Base-by-base conservation (phyloP, 805 yeast species). In the Hanseniaspora singularis region DNA sequence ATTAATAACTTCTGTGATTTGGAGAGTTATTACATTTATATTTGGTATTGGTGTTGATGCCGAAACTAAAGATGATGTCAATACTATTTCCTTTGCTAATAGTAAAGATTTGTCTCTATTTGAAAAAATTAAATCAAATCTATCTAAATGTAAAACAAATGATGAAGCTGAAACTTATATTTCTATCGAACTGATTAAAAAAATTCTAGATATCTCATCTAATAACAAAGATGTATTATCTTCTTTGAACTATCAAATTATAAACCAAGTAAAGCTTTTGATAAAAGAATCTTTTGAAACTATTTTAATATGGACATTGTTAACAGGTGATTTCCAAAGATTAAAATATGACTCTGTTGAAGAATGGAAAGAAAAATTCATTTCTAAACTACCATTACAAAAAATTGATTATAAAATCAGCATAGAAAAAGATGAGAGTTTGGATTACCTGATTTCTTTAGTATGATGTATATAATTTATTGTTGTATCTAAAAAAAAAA, bases 251-350 rank as follows among this genome's bases (percentile, higher is more conserved):
- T 34, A 34, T 15, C 18, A 28, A 31, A 3, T 38, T 9, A 10
- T 37, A 16, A 28, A 37, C 24, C 37, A 44, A 31, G 22, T 37
- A 3, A 27, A 28, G 18, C 19, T 20, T 10, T 30, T 44, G 12
- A 23, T 44, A 12, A 44, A 37, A 24, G 48, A 44, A 30, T 16
- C 38, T 3, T 37, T 37, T 30, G 48, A 44, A 18, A 19, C 48
- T 30, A 40, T 44, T 16, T 18, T 44, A n/a, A 10, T 36, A 9
- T 44, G 48, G 48, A 22, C 41, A 18, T 23, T 44, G 15, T 18
- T 44, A n/a, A 44, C 48, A 16, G 48, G 48, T 16, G 48, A 44
- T 26, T 44, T 44, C 28, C 32, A 44, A 20, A 44, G 48, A 44
- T 16, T 23, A 3, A 16, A 11, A 0, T 44, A 27, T 37, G 41